phyloP scores from a whole-genome alignment of 192 early-diverging fungal genomes.

The Coemansia guatemalensis region DNA sequence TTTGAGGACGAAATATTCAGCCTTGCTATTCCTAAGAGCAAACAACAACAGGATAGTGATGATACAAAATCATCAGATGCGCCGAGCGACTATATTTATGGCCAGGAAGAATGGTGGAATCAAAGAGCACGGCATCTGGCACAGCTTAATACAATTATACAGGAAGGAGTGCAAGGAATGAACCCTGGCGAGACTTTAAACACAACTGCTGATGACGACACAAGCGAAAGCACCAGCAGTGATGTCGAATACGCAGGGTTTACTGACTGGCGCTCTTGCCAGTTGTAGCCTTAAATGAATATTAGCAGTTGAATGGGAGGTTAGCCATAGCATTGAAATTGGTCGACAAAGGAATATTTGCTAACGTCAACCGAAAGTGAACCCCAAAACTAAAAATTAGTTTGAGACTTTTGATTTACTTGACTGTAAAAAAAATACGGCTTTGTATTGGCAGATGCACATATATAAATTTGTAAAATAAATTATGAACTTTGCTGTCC shows the following conservation, averaged over 20 bases:
- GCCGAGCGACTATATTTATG: neutral
- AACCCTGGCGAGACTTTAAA: constrained; percentile 1
- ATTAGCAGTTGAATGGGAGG: too few relatives aligned
- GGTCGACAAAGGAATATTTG: too few relatives aligned
- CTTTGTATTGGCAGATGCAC: too few relatives aligned
- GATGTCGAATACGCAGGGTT: constrained; percentile 17
- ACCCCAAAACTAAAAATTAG: too few relatives aligned
- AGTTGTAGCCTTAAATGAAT: neutral
- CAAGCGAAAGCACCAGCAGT: constrained; percentile 4
- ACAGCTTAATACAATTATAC: constrained; percentile 19
- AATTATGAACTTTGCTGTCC: too few relatives aligned
- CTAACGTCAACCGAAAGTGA: too few relatives aligned
- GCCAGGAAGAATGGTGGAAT: constrained; percentile 17
- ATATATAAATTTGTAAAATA: too few relatives aligned
- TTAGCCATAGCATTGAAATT: too few relatives aligned
- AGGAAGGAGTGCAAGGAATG: constrained; percentile 21
- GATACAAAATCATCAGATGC: neutral
- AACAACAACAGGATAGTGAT: neutral
- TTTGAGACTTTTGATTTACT: too few relatives aligned
- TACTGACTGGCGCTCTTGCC: constrained; percentile 18
- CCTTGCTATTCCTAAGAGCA: neutral
- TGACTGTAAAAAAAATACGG: too few relatives aligned
- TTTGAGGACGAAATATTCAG: constrained; percentile 30
- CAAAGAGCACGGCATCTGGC: constrained; percentile 10
- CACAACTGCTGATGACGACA: neutral